phyloP scores from a whole-genome alignment of 352 stramenopile genomes.

The Blastocystis sp. region DNA sequence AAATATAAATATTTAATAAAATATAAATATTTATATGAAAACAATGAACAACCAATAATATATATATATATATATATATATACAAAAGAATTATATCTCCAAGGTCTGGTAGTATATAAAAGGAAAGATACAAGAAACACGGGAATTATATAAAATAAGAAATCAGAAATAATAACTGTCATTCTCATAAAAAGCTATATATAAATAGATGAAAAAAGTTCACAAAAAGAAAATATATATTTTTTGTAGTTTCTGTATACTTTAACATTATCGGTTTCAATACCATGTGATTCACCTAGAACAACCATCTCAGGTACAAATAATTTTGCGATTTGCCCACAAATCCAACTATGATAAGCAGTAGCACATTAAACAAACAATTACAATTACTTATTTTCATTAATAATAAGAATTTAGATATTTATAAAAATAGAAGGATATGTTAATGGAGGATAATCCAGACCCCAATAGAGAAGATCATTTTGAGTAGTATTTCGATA shows the following conservation, averaged over 20 bases:
- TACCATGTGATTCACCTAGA: slow-evolving; percentile 56
- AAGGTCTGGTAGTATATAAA: neutral
- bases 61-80: no score
- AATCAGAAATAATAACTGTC: slow-evolving; percentile 71
- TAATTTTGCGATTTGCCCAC: neutral
- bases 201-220: neutral
- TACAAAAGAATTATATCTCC: no score
- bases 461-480: slow-evolving; percentile 82
- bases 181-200: slow-evolving; percentile 57
- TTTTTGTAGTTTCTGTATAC: slow-evolving; percentile 47
- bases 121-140: slow-evolving; percentile 45
- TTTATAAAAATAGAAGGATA: slow-evolving; percentile 69
- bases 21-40: no score
- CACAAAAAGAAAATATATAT: slow-evolving; percentile 8
- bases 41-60: no score
- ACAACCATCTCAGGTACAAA: slow-evolving; percentile 64
- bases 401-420: no score
- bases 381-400: no score
- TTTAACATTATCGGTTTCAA: slow-evolving; percentile 60
- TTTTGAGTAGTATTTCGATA: slow-evolving; percentile 48
- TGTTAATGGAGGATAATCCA: slow-evolving; percentile 91
- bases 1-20: no score
- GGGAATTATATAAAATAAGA: slow-evolving; percentile 71
- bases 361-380: no score
- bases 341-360: slow-evolving; percentile 11